phyloP scores from a whole-genome alignment of 1,139 yeast species.

The Trichomonascaceae sp. region DNA sequence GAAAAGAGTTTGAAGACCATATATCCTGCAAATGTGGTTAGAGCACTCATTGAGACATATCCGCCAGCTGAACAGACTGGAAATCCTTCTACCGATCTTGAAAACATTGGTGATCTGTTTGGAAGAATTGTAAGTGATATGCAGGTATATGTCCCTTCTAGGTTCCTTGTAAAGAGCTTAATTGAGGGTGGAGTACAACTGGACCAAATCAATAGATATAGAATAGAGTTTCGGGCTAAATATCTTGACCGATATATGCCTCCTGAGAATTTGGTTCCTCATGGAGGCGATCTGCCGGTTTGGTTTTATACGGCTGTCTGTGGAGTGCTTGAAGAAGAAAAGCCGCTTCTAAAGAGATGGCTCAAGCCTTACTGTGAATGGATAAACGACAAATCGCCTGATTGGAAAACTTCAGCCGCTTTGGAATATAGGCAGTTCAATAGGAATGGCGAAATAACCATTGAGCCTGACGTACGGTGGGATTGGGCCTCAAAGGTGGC shows the following conservation, averaged over 20 bases:
- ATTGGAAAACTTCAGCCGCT: slow-evolving; percentile 28
- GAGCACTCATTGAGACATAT: slow-evolving; percentile 30
- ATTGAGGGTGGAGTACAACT: slow-evolving; percentile 27
- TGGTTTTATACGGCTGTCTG: slow-evolving; percentile 31
- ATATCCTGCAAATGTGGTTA: slow-evolving; percentile 32
- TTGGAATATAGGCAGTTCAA: slow-evolving; percentile 25
- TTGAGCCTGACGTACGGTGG: slow-evolving; percentile 31
- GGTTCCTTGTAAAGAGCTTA: slow-evolving; percentile 33
- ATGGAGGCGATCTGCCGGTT: slow-evolving; percentile 31
- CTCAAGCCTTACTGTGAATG: slow-evolving; percentile 29
- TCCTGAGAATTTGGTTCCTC: slow-evolving; percentile 31
- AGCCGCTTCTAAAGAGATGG: slow-evolving; percentile 22
- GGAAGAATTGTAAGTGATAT: slow-evolving; percentile 37
- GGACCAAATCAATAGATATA: slow-evolving; percentile 30
- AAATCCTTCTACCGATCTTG: slow-evolving; percentile 15
- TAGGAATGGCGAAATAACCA: slow-evolving; percentile 27
- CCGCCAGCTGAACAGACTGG: slow-evolving; percentile 15
- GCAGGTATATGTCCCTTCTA: slow-evolving; percentile 36
- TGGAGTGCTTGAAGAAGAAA: slow-evolving; percentile 29
- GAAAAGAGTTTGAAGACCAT: slow-evolving; percentile 41
- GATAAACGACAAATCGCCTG: slow-evolving; percentile 19
- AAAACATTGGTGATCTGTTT: slow-evolving; percentile 22
- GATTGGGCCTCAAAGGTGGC: slow-evolving; percentile 35
- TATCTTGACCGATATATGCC: slow-evolving; percentile 28
- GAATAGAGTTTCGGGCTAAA: slow-evolving; percentile 31